These are phyloP conservation scores for Brassica carinata DNA, from an alignment of 345 rosid genomes.

Conservation along the genomic window DNA sequence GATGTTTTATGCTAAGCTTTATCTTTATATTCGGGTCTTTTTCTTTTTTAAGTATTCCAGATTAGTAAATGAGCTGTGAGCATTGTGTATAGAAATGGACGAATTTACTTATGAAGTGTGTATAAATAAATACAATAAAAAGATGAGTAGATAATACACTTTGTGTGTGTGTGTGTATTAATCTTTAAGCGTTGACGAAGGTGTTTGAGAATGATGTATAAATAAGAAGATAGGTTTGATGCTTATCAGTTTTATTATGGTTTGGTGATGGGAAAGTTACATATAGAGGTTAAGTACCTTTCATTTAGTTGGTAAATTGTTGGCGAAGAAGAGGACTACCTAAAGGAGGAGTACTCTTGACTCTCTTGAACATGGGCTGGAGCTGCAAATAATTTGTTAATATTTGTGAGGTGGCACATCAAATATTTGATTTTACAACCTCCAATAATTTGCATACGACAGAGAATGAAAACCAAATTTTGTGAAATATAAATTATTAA, in stretches of 20 bases:
- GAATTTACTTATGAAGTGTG: no score
- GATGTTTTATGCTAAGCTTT: slow-evolving; percentile 8
- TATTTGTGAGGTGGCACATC: background rate
- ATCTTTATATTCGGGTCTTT: slow-evolving; percentile 12
- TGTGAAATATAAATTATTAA: background rate
- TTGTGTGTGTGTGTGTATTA: background rate
- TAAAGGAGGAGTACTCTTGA: slow-evolving; percentile 9
- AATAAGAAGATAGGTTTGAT: slow-evolving; percentile 9
- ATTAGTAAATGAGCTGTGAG: background rate
- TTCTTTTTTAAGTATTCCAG: background rate
- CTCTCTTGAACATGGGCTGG: slow-evolving; percentile 8
- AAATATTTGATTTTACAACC: background rate
- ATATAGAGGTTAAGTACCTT: slow-evolving; percentile 32
- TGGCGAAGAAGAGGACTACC: slow-evolving; percentile 28
- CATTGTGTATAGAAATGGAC: no score
- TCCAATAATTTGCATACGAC: slow-evolving; percentile 1
- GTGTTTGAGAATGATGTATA: slow-evolving; percentile 11
- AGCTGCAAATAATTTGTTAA: background rate
- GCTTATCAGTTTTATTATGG: slow-evolving; percentile 5
- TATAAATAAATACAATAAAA: background rate
- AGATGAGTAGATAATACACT: slow-evolving; percentile 15
- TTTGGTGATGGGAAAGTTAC: slow-evolving; percentile 26
- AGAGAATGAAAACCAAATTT: no score
- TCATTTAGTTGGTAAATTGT: slow-evolving; percentile 31
- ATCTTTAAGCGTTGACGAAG: slow-evolving; percentile 22